phyloP scores from a whole-genome alignment of 139 green algal species.

The Nannochloris sp. region DNA sequence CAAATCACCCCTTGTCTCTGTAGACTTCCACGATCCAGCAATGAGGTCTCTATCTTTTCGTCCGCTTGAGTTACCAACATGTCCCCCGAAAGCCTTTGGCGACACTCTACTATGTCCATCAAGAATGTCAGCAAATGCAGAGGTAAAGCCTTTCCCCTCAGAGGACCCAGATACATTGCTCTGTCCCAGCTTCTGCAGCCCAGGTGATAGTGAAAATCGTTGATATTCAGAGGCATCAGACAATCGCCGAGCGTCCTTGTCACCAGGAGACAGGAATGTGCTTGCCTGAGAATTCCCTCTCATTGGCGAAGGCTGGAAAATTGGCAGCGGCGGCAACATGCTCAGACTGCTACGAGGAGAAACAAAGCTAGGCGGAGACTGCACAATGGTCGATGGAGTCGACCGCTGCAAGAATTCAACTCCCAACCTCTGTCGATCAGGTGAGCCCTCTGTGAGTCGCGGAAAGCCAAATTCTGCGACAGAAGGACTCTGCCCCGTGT shows the following conservation, averaged over 20 bases:
- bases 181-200: too few species aligned
- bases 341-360: too few species aligned
- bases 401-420: neutral
- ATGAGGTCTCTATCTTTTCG: neutral
- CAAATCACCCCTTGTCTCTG: too few species aligned
- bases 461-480: slow-evolving; percentile 9
- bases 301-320: slow-evolving; percentile 14
- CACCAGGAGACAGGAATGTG: slow-evolving; percentile 4
- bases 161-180: neutral
- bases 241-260: neutral
- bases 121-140: slow-evolving; percentile 21
- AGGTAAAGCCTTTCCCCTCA: slow-evolving; percentile 6
- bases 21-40: too few species aligned
- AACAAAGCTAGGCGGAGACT: too few species aligned
- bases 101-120: slow-evolving; percentile 4
- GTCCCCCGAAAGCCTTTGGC: neutral
- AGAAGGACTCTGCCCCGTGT: slow-evolving; percentile 2
- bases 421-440: neutral
- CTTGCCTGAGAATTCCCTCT: slow-evolving; percentile 1
- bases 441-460: neutral
- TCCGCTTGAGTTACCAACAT: neutral
- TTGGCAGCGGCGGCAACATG: slow-evolving; percentile 3
- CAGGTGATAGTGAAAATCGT: slow-evolving; percentile 7
- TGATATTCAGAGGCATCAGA: neutral
- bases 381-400: neutral